Evolutionary conservation across 2,329 filamentous ascomycete genomes (phyloP), one percentile per base, ranked within the genome.

Genomic region (Xylaria sp.): DNA sequence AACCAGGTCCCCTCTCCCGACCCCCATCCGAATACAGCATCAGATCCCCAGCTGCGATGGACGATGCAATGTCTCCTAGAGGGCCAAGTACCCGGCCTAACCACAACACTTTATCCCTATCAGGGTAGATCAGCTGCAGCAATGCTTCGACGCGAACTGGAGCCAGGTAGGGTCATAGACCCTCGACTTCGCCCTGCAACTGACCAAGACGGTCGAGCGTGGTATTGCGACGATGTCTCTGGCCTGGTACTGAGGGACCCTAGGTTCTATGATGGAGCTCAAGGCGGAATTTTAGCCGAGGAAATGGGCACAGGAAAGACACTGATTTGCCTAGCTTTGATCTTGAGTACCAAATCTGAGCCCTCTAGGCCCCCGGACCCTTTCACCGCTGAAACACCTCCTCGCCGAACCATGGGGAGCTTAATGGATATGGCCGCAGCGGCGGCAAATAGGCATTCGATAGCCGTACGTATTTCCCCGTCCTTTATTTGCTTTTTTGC

Each of bases 231-330:
- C 69, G 82, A 86, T 4, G 86, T 90, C 53, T 85, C 88, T 17
- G 87, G 88, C 0, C 82, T 83, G 0, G 85, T 93, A 56, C 77
- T 92, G 0, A 83, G 84, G 42, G 87, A 91, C n/a, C 90, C 92
- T 11, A 85, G 86, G 2, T 87, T 88, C 67, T 97, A 95, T 73
- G 93, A 96, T 53, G 86, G 89, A 30, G 86, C 90, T 4, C 85
- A 86, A 66, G 94, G 94, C 39, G 95, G 94, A 2, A 91, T 95
- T 14, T 81, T 94, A 14, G 92, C 92, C 0, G 93, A 96, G 76
- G 90, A 92, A 71, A 94, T 94, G 92, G 91, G 91, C 5, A 82
- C 87, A 0, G 94, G 95, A 0, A 98, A 98, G 81, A 98, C 95
- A 0, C 81, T 98, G 30, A 97, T 98, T 11, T 95, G 92, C 71